Conservation (phyloP, 352 stramenopile species). For the Phytopythium helicoides region DNA sequence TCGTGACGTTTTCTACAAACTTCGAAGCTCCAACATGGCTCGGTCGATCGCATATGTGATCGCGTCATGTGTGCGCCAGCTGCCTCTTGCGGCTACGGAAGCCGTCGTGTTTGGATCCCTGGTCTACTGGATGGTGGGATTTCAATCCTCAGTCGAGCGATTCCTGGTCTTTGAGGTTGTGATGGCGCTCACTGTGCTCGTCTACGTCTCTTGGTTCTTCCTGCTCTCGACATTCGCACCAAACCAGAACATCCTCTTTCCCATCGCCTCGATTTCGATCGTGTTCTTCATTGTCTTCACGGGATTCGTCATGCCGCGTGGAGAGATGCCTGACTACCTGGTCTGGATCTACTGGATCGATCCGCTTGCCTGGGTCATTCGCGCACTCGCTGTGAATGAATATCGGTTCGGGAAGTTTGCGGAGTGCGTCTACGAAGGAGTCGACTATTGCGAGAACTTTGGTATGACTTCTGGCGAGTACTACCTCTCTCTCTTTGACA, state of each 20-base stretch:
- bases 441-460: slow-evolving; percentile 23
- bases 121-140: slow-evolving; percentile 19
- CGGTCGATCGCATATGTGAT: slow-evolving; percentile 58
- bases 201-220: slow-evolving; percentile 16
- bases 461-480: slow-evolving; percentile 30
- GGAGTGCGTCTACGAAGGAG: slow-evolving; percentile 19
- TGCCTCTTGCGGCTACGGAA: slow-evolving; percentile 43
- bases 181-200: slow-evolving; percentile 42
- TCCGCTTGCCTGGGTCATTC: slow-evolving; percentile 39
- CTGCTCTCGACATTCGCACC: slow-evolving; percentile 22
- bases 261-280: slow-evolving; percentile 22
- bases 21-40: slow-evolving; percentile 66
- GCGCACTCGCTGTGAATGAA: slow-evolving; percentile 29
- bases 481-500: slow-evolving; percentile 19
- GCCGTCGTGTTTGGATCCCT: slow-evolving; percentile 66
- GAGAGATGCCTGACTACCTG: slow-evolving; percentile 29
- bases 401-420: slow-evolving; percentile 27
- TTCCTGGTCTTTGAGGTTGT: slow-evolving; percentile 62
- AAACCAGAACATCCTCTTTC: slow-evolving; percentile 30
- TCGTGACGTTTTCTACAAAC: slow-evolving; percentile 65
- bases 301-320: slow-evolving; percentile 33
- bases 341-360: slow-evolving; percentile 67
- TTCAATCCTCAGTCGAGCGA: slow-evolving; percentile 25
- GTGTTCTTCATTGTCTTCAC: slow-evolving; percentile 36
- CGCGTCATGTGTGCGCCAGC: slow-evolving; percentile 20